These are phyloP conservation scores for Fusarium sp. DNA, from an alignment of 2,329 filamentous ascomycete genomes.

Conservation along the genomic window DNA sequence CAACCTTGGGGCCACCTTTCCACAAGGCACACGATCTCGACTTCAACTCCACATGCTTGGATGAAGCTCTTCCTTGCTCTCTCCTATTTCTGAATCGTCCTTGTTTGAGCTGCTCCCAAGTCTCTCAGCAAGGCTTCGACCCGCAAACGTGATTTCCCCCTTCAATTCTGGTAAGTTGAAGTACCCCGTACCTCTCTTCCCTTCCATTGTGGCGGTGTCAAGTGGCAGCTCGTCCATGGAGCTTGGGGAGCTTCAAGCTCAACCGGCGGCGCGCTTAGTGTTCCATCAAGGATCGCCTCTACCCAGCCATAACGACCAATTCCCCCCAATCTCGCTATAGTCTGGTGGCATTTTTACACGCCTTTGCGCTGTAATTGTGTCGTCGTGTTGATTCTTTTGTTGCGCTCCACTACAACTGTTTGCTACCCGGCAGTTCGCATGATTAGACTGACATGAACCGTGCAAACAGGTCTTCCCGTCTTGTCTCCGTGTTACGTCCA, in stretches of 20 bases:
- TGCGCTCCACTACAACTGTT: conserved; percentile 1
- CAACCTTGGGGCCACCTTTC: conserved; percentile 55
- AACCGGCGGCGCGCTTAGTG: conserved; percentile 15
- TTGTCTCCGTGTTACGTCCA: conserved; percentile 47
- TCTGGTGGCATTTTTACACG: background rate
- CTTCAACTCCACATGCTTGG: conserved; percentile 41
- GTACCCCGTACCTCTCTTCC: conserved; percentile 4
- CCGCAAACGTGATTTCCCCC: conserved; percentile 11
- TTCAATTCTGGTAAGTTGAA: conserved; percentile 44
- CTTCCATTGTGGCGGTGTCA: conserved; percentile 39
- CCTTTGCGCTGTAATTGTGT: background rate
- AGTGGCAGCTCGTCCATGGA: background rate
- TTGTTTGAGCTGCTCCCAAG: conserved; percentile 40
- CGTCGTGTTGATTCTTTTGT: background rate
- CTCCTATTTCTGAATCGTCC: conserved; percentile 31
- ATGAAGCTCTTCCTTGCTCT: conserved; percentile 42
- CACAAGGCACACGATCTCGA: conserved; percentile 51
- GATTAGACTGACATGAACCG: conserved; percentile 33
- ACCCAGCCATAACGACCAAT: background rate
- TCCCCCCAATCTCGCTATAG: background rate
- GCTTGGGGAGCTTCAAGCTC: conserved; percentile 31
- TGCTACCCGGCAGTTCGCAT: conserved; percentile 3
- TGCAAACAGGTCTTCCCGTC: conserved; percentile 38
- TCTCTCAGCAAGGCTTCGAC: conserved; percentile 44
- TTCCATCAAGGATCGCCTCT: background rate